Conservation (phyloP, 305 asterid species). For the Ilex paraguariensis region DNA sequence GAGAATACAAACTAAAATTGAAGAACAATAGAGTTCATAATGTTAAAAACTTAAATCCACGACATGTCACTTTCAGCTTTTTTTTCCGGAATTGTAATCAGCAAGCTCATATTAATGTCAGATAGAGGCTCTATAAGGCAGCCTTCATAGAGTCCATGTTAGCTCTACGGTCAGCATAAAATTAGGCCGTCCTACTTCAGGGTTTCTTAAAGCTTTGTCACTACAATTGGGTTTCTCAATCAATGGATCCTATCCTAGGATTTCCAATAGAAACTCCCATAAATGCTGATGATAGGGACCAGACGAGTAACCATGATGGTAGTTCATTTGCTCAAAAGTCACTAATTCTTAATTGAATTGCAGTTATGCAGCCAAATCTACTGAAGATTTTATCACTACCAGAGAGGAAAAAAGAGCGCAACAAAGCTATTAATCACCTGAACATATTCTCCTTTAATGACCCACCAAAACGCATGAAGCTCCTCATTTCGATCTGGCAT, state of each 20-base stretch:
- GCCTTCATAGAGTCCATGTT: neutral
- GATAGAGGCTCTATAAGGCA: neutral
- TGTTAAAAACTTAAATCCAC: neutral
- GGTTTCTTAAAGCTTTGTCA: no score
- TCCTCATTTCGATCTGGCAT: constrained; percentile 55
- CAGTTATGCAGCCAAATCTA: neutral
- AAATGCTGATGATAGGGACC: no score
- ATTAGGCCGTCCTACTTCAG: no score
- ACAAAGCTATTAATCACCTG: constrained; percentile 30
- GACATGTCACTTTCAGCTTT: no score
- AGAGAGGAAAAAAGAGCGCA: neutral
- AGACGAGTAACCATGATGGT: no score
- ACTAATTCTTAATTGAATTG: neutral
- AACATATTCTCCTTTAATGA: constrained; percentile 60
- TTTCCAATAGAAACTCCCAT: no score
- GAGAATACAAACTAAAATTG: neutral
- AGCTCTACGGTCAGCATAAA: no score
- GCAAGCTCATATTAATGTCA: neutral
- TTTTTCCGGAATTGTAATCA: neutral
- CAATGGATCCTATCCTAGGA: no score
- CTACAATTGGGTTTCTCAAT: no score
- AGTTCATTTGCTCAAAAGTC: no score
- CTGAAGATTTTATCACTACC: neutral
- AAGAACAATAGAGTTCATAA: neutral
- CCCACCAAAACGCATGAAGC: constrained; percentile 59